Evolutionary conservation across 257 asterid species (phyloP).

Genomic region (Thymus quinquecostatus): DNA sequence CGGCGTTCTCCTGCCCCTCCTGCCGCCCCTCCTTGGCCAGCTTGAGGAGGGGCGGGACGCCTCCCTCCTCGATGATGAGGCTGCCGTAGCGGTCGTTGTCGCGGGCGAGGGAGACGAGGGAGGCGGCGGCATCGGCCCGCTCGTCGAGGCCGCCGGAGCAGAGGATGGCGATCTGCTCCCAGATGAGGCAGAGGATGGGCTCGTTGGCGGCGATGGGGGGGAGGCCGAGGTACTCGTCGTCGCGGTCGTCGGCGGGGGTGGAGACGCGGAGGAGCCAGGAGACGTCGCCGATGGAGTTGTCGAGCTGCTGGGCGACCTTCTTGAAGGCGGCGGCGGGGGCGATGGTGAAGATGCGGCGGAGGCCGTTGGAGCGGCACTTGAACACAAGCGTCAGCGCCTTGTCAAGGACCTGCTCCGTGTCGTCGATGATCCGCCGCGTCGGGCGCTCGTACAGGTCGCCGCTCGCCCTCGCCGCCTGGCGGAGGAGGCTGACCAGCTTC

Average conservation of each 20-base stretch:
- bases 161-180: conserved; percentile 73
- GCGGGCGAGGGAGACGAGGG: conserved; percentile 66
- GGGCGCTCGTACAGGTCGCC: conserved; percentile 73
- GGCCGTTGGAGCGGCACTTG: conserved; percentile 68
- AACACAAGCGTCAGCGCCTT: conserved; percentile 62
- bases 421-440: conserved; percentile 80
- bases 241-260: conserved; percentile 65
- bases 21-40: conserved; percentile 67
- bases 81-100: conserved; percentile 77
- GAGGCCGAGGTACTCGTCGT: conserved; percentile 63
- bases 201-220: conserved; percentile 82
- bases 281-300: conserved; percentile 72
- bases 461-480: conserved; percentile 73
- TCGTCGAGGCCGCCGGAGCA: conserved; percentile 62
- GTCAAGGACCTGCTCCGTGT: conserved; percentile 64
- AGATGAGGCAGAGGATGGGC: conserved; percentile 73
- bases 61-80: conserved; percentile 85
- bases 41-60: conserved; percentile 66
- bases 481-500: conserved; percentile 57
- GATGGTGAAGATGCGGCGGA: conserved; percentile 66
- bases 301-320: conserved; percentile 63
- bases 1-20: conserved; percentile 79
- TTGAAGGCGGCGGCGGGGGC: conserved; percentile 58
- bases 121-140: conserved; percentile 65
- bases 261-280: conserved; percentile 83